Percentiles rank a stretch among this genome's conserved stretches.
phyloP scores from a whole-genome alignment of 192 early-diverging fungal species.

The Coemansia sp. region DNA sequence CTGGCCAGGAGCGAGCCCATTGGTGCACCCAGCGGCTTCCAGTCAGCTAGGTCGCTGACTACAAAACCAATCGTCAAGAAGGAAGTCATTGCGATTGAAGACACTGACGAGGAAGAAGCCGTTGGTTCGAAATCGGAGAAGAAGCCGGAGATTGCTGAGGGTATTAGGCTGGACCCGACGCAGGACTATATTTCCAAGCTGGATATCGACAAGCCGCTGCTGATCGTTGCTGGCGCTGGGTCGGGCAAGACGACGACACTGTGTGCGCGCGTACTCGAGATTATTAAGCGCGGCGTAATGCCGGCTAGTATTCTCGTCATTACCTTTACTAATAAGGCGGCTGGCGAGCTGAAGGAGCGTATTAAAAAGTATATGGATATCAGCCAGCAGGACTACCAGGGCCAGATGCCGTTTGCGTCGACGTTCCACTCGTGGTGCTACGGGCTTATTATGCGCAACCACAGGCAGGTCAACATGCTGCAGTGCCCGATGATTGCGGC shows the following conservation, averaged over 20 bases:
- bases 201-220: conserved; percentile 40
- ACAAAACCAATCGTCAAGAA: background rate
- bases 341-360: conserved; percentile 42
- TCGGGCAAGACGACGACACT: conserved; percentile 54
- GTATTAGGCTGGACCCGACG: conserved; percentile 25
- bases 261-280: conserved; percentile 50
- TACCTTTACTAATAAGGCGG: conserved; percentile 59
- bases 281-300: conserved; percentile 35
- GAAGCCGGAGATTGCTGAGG: background rate
- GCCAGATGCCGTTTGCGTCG: conserved; percentile 31
- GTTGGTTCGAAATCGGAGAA: background rate
- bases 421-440: conserved; percentile 58
- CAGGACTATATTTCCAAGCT: conserved; percentile 42
- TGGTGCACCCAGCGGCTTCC: background rate
- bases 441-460: conserved; percentile 26
- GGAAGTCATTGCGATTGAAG: background rate
- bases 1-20: background rate
- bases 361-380: conserved; percentile 30
- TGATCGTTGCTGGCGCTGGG: conserved; percentile 52
- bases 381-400: background rate
- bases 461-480: conserved; percentile 8
- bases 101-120: background rate
- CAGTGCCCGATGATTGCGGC: conserved; percentile 39
- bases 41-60: background rate
- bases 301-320: conserved; percentile 38